Evolutionary conservation across 2,329 filamentous ascomycete species (phyloP), one percentile per base, ranked within the genome.

Genomic region (Lasiodiplodia hormozganensis): DNA sequence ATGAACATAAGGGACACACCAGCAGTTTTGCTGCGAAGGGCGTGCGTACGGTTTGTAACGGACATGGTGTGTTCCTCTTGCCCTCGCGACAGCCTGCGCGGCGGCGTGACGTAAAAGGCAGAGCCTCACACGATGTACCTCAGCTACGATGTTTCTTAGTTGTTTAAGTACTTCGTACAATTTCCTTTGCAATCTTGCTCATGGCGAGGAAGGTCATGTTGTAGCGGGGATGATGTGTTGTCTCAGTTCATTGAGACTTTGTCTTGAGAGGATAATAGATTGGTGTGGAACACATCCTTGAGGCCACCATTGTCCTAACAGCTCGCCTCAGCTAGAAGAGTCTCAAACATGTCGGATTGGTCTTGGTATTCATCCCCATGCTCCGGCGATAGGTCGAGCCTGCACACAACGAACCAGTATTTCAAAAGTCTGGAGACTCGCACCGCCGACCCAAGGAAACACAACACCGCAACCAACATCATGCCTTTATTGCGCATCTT

Each of bases 91-190:
- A 34, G 7, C 8, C 2, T 34, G 8, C 2, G 31, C 8, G 31
- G 8, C 31, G 31, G 8, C 31, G 31, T 10, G 31, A 34, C 31
- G 4, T 28, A 34, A 31, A 31, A 10, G 31, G 31, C 31, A 28
- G 31, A 34, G 31, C 8, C 31, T 10, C 10, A 10, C 2, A 34
- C 1, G 31, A 34, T 34, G 31, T 3, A 7, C 2, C 31, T 34
- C 31, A 34, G 1, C 8, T 34, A 10, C 0, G 0, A 1, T 34
- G 1, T 10, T 34, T 10, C 8, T 34, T 2, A 1, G 31, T 0
- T 34, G 31, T 10, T 10, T 2, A 1, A 34, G 1, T 7, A 34
- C 0, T 2, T 10, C 31, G 1, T 34, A 10, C 8, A 6, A 10
- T 34, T 10, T 34, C 0, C 8, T 34, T 34, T 34, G 1, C 0